A percentile compares a stretch with the other conserved stretches of the same genome.
These are phyloP conservation scores for Cochliopodium minus DNA, from an alignment of 208 protist species.

Conservation along the genomic window DNA sequence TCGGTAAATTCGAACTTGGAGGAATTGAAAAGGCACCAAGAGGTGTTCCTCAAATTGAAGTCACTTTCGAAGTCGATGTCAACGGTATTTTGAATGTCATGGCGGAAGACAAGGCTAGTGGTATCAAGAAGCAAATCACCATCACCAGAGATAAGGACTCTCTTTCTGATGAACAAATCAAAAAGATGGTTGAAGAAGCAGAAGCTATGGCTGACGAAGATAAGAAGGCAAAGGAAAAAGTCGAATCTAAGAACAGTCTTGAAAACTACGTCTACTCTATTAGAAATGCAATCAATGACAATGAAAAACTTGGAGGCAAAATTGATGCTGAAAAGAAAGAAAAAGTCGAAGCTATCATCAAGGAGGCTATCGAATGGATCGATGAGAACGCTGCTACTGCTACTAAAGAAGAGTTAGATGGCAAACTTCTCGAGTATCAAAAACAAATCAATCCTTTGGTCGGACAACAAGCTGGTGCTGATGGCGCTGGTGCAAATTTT, in stretches of 20 bases:
- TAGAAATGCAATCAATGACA: too few species aligned
- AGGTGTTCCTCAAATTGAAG: conserved; percentile 83
- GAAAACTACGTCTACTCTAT: too few species aligned
- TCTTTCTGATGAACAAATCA: conserved; percentile 51
- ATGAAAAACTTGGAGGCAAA: conserved; percentile 67
- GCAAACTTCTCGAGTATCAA: conserved; percentile 65
- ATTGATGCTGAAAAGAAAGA: conserved; percentile 65
- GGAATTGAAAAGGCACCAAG: conserved; percentile 68
- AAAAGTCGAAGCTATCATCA: conserved; percentile 50
- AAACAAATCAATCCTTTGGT: conserved; percentile 68
- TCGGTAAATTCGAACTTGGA: conserved; percentile 47
- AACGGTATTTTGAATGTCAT: conserved; percentile 88
- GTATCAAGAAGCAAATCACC: conserved; percentile 58
- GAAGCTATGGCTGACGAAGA: too few species aligned
- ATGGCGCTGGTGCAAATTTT: not conserved
- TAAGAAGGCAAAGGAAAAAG: too few species aligned
- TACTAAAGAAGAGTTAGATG: conserved; percentile 74
- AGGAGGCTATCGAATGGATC: conserved; percentile 74
- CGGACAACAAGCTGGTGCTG: conserved; percentile 4
- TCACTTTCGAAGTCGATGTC: conserved; percentile 93
- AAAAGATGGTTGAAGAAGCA: too few species aligned
- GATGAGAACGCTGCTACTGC: conserved; percentile 77
- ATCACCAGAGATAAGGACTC: conserved; percentile 77
- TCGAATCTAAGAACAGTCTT: too few species aligned
- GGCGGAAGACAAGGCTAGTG: conserved; percentile 72